These are phyloP conservation scores for Parmelia sp. DNA, from an alignment of 495 filamentous ascomycete genomes.

Conservation along the genomic window DNA sequence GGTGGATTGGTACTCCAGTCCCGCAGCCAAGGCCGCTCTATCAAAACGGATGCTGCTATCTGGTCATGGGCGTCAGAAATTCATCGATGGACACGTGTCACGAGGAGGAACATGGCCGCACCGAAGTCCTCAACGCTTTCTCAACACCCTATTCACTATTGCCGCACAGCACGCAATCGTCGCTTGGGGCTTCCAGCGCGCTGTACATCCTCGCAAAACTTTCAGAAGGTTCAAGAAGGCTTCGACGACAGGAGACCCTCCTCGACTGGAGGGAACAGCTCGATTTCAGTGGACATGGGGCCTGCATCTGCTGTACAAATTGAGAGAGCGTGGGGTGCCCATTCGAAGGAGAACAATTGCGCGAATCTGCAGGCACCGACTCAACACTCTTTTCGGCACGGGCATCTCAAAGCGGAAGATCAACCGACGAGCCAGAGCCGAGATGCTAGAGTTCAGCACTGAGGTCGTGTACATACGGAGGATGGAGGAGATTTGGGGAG, in stretches of 20 bases:
- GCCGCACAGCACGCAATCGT: slow-evolving; percentile 49
- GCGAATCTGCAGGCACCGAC: slow-evolving; percentile 42
- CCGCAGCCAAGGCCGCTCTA: slow-evolving; percentile 4
- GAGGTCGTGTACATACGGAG: slow-evolving; percentile 23
- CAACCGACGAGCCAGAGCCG: slow-evolving; percentile 26
- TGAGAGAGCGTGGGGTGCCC: slow-evolving; percentile 42
- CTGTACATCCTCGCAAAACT: slow-evolving; percentile 22
- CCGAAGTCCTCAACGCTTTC: slow-evolving; percentile 26
- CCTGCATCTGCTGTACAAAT: slow-evolving; percentile 43
- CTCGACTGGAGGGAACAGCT: slow-evolving; percentile 32
- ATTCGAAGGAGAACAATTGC: slow-evolving; percentile 35
- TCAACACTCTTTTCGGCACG: slow-evolving; percentile 45
- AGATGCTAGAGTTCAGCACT: background rate
- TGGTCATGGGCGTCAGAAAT: background rate
- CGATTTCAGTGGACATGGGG: slow-evolving; percentile 42
- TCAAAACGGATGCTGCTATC: background rate
- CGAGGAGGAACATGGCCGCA: background rate
- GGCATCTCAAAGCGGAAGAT: slow-evolving; percentile 28
- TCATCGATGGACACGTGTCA: background rate
- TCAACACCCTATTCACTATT: slow-evolving; percentile 40
- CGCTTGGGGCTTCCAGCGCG: slow-evolving; percentile 52
- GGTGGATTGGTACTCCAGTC: slow-evolving; percentile 33
- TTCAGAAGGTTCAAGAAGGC: background rate
- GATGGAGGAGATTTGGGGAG: slow-evolving; percentile 28
- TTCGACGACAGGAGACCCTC: slow-evolving; percentile 9